Evolutionary conservation across 495 filamentous ascomycete species (phyloP).

Genomic region (Pseudotulostoma volvatum): DNA sequence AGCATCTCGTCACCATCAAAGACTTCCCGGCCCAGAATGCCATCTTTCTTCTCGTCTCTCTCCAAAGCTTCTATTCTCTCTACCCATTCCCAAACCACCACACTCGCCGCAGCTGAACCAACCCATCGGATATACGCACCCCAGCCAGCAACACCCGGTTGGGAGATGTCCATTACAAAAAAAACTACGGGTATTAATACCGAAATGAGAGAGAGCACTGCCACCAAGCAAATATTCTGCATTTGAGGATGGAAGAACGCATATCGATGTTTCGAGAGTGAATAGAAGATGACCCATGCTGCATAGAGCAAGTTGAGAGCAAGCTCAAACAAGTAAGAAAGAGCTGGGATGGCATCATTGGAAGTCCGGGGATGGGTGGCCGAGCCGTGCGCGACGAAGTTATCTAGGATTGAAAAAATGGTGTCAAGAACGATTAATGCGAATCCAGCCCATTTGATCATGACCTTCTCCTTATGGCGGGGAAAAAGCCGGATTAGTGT

Average conservation of each 20-base stretch:
- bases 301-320: conserved; percentile 80
- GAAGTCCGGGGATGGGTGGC: conserved; percentile 52
- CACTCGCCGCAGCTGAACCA: conserved; percentile 85
- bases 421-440: conserved; percentile 80
- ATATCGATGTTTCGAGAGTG: conserved; percentile 78
- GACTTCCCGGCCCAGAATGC: conserved; percentile 81
- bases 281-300: conserved; percentile 91
- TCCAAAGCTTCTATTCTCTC: conserved; percentile 96
- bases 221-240: conserved; percentile 79
- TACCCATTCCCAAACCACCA: conserved; percentile 99
- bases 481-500: conserved; percentile 91
- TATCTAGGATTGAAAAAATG: conserved; percentile 75
- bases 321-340: conserved; percentile 87
- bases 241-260: conserved; percentile 89
- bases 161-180: conserved; percentile 84
- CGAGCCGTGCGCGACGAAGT: conserved; percentile 49
- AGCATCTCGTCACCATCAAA: conserved; percentile 97
- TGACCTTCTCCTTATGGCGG: conserved; percentile 88
- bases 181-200: conserved; percentile 88
- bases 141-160: conserved; percentile 80
- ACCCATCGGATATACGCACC: conserved; percentile 97
- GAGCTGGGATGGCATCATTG: conserved; percentile 74
- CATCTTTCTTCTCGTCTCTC: conserved; percentile 89
- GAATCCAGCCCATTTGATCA: conserved; percentile 98
- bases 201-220: conserved; percentile 57